Evolutionary conservation across 2,329 filamentous ascomycete genomes (phyloP), one percentile per base, ranked within the genome.

Genomic region (Botrytis elliptica): DNA sequence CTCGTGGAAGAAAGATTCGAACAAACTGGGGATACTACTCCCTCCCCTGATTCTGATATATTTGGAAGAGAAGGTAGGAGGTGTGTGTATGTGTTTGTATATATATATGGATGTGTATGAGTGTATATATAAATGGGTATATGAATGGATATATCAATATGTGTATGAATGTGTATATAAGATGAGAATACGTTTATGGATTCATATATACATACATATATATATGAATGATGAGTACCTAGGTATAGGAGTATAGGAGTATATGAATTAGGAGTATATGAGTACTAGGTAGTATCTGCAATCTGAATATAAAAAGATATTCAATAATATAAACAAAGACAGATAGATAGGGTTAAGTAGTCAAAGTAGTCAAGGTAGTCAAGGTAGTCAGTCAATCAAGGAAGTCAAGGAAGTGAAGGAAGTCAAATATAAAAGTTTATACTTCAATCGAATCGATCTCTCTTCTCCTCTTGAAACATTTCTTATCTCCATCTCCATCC

Each of bases 31-130:
- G 60, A 62, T 38, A 8, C 14, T n/a, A n/a, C 60, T 42, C 40
- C 16, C 25, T 12, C 62, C 62, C 62, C 38, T 64, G 62, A 64
- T n/a, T 64, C 38, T 64, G 62, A 64, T 42, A 29, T 63, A n/a
- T n/a, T 40, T 5, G 5, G 49, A 52, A n/a, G 36, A 63, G 22
- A 63, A 42, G 60, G 14, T 16, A 38, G 20, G 22, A 38, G 20
- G 29, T 29, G 29, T 29, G 29, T 33, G 33, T 33, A 33, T 33
- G 33, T 33, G 33, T 33, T 42, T 42, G 29, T 42, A 42, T 42
- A 42, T 42, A 42, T 8, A 38, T 42, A 16, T 62, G 18, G n/a
- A 3, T 62, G 8, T 52, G n/a, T 49, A 9, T 49, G 20, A 49
- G 9, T 10, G 20, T 49, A 4, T 49, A 40, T 40, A 40, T 40